phyloP scores from a whole-genome alignment of 1,284 basidiomycete species.

The Tylopilus sp. region DNA sequence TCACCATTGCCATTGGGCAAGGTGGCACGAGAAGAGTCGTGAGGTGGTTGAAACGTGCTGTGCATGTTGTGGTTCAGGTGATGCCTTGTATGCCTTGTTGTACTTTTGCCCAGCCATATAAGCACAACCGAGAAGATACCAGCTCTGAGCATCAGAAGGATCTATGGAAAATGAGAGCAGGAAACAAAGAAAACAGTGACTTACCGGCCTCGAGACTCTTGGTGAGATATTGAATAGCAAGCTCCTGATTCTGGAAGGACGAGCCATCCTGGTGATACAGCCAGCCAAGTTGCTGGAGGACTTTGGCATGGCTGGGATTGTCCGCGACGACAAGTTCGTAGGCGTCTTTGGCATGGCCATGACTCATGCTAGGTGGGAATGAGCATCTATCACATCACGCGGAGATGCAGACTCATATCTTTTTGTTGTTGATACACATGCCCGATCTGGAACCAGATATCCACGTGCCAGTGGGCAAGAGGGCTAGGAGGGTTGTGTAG shows the following conservation, averaged over 20 bases:
- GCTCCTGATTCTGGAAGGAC: slow-evolving; percentile 95
- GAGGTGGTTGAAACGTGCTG: no score
- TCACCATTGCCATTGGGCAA: no score
- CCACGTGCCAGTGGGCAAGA: slow-evolving; percentile 94
- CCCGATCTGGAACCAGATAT: slow-evolving; percentile 99
- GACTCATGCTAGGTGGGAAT: slow-evolving; percentile 72
- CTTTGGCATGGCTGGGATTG: slow-evolving; percentile 96
- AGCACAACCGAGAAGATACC: slow-evolving; percentile 98
- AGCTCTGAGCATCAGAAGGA: slow-evolving; percentile 96
- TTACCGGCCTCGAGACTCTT: slow-evolving; percentile 93
- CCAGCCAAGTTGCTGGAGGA: slow-evolving; percentile 98
- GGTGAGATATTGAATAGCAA: slow-evolving; percentile 93
- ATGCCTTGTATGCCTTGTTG: slow-evolving; percentile 99
- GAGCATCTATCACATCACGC: slow-evolving; percentile 6
- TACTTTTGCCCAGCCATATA: slow-evolving; percentile 99
- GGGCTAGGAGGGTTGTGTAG: slow-evolving; percentile 95
- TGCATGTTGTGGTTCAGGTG: no score
- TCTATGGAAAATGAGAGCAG: slow-evolving; percentile 59
- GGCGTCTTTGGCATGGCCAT: slow-evolving; percentile 92
- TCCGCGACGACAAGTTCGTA: slow-evolving; percentile 97
- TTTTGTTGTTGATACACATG: slow-evolving; percentile 98
- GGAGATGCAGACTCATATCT: slow-evolving; percentile 70
- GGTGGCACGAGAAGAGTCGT: no score
- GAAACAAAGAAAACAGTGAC: slow-evolving; percentile 36
- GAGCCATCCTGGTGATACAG: slow-evolving; percentile 96